Evolutionary conservation across 495 filamentous ascomycete species (phyloP), one percentile per base, ranked within the genome.

Genomic region (Podospora pseudopauciseta): DNA sequence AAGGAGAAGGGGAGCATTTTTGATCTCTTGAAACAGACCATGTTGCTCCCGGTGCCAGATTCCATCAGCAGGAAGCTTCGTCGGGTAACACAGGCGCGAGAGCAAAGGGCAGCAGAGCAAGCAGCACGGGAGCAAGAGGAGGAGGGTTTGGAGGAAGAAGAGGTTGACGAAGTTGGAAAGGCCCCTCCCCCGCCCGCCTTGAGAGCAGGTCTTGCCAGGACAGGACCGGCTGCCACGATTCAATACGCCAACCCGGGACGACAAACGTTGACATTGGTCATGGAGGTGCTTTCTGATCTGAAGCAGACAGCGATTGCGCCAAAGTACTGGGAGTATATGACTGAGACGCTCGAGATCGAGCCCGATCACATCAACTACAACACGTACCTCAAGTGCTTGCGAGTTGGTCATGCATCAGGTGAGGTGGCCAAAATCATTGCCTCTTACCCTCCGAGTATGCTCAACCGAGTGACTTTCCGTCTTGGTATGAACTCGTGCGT

Each of bases 291-390:
- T 66, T 71, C 80, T 16, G 80, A 81, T 18, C 82, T 87, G 20
- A 74, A 81, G 19, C 78, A 80, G 44, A 83, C 82, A 9, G 76
- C 82, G 19, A 70, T 80, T 0, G 89, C 87, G 15, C 75, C 78
- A 30, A 79, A 80, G 16, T 97, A 97, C 79, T 97, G 92, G 93
- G 76, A 88, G 9, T 72, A 88, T 13, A 79, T 97, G 68, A 92
- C 90, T 0, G 72, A 74, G 0, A 34, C 74, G 3, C 78, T 86
- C 72, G 75, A 72, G 26, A 76, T 97, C 66, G 69, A 79, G 3
- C 93, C 94, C 5, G 95, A 98, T 76, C 63, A 78, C 11, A 80
- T 86, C 26, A 91, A 91, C 72, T 89, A 86, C 78, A 79, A 88
- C 72, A 75, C 78, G 63, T 90, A 89, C 70, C 82, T 97, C 49